Base-by-base conservation (phyloP, 1,284 basidiomycete species). In the Inonotus obliquus region DNA sequence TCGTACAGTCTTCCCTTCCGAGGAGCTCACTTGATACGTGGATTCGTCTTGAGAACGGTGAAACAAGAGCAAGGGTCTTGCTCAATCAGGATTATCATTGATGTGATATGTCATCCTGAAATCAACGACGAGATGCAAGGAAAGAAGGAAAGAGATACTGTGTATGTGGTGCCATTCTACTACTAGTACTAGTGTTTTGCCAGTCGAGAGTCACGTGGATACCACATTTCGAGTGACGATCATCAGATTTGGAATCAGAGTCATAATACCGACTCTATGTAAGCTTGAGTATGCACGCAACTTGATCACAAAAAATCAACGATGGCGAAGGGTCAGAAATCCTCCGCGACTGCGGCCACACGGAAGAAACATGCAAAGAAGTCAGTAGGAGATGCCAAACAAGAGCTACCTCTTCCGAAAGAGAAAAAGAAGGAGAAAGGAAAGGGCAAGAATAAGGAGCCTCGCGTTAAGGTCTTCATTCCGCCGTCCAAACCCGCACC, bases 401-500 rank as follows among this genome's bases (percentile, higher is more conserved):
- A 73, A 53, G 67, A 75, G 6, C 69, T 71, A 21, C 61, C 27
- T 14, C 62, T 63, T 13, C 73, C 74, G 4, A 74, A 74, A 63
- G 73, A 77, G 58, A 79, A 80, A 67, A 77, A 77, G 56, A 76
- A 75, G 67, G 83, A 82, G 67, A 79, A 78, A 66, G 73, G 75
- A 54, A 81, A 77, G 63, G 73, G 74, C 69, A 84, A 83, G 72
- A 84, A 83, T 65, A 85, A 84, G 73, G 86, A 86, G 65, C 86
- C 87, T 13, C 78, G 81, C 61, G 83, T 84, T 69, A 94, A 94
- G 74, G 80, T 83, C 45, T 97, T 92, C 73, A 88, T 95, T 54
- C 89, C 91, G 1, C 95, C 94, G 0, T 82, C 85, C 0, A 96
- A 95, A 66, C 95, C 95, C 32, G 84, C 86, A 0, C 91, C 94